Conservation (phyloP, 2,329 filamentous ascomycete genomes). For the Xenoacremonium recifei region DNA sequence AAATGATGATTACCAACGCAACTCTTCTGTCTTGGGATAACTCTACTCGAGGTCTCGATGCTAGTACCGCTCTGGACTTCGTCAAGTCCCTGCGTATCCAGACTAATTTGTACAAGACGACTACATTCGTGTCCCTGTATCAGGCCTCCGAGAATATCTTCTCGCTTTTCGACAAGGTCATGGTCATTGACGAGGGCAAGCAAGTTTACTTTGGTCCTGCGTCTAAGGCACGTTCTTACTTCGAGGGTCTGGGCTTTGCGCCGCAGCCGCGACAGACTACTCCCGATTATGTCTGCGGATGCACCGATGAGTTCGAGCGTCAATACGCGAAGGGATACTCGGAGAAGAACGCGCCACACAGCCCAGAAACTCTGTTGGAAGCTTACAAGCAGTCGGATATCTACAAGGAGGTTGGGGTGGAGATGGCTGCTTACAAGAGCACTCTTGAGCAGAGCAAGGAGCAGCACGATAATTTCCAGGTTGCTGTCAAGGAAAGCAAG, state of each 20-base stretch:
- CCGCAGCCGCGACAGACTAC: constrained; percentile 76
- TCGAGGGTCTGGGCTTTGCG: constrained; percentile 73
- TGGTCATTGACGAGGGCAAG: constrained; percentile 74
- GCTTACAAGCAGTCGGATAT: constrained; percentile 68
- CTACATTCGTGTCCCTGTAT: constrained; percentile 83
- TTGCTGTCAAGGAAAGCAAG: constrained; percentile 76
- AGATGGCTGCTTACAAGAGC: constrained; percentile 70
- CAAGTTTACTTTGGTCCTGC: constrained; percentile 75
- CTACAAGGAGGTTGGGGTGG: constrained; percentile 54
- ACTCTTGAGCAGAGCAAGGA: constrained; percentile 62
- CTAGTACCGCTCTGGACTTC: constrained; percentile 66
- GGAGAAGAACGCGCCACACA: constrained; percentile 65
- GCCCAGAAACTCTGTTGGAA: constrained; percentile 62
- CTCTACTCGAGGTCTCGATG: constrained; percentile 66
- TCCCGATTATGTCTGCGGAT: constrained; percentile 78
- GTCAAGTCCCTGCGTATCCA: constrained; percentile 71
- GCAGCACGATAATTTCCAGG: constrained; percentile 72
- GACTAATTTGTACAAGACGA: constrained; percentile 80
- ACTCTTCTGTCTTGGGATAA: constrained; percentile 77
- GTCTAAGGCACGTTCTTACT: constrained; percentile 67
- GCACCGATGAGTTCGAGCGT: constrained; percentile 81
- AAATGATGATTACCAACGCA: constrained; percentile 75
- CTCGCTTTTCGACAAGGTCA: constrained; percentile 76
- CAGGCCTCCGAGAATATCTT: constrained; percentile 84
- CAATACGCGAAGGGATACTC: constrained; percentile 69